phyloP scores from a whole-genome alignment of 768 basidiomycete genomes.

The Royoungia palumana region DNA sequence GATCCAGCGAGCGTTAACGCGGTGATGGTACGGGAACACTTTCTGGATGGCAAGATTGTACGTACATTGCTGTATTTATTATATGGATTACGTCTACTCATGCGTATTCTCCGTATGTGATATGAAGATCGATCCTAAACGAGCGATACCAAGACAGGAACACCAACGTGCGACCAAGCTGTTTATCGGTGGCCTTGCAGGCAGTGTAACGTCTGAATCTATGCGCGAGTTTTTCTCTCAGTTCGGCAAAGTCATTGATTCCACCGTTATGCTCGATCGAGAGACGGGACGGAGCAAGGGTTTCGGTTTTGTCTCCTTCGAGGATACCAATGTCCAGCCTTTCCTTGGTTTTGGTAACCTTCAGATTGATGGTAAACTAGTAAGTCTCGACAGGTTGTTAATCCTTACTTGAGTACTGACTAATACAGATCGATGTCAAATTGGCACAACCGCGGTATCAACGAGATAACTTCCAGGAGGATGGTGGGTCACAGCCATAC shows the following conservation, averaged over 20 bases:
- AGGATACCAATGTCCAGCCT: conserved; percentile 85
- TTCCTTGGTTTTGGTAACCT: conserved; percentile 87
- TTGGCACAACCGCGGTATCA: conserved; percentile 89
- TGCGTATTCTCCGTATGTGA: conserved; percentile 13
- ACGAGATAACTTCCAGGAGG: conserved; percentile 61
- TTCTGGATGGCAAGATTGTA: conserved; percentile 96
- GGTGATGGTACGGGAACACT: conserved; percentile 94
- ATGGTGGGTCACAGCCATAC: conserved; percentile 26
- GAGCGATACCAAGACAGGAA: conserved; percentile 95
- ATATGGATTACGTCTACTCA: conserved; percentile 15
- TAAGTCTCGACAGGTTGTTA: conserved; percentile 39
- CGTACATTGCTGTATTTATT: conserved; percentile 37
- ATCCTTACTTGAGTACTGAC: neutral
- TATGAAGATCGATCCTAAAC: conserved; percentile 95
- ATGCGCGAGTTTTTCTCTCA: conserved; percentile 93
- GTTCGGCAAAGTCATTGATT: conserved; percentile 94
- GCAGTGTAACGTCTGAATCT: conserved; percentile 88
- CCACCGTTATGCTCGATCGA: conserved; percentile 97
- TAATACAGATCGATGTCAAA: conserved; percentile 88
- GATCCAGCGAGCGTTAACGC: conserved; percentile 90
- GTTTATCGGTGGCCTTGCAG: conserved; percentile 93
- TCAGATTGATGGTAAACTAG: conserved; percentile 93
- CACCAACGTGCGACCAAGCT: conserved; percentile 91
- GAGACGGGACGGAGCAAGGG: conserved; percentile 95
- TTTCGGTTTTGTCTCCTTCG: conserved; percentile 96